These are phyloP conservation scores for Alternaria gaisen DNA, from an alignment of 2,329 filamentous ascomycete species.

Conservation along the genomic window DNA sequence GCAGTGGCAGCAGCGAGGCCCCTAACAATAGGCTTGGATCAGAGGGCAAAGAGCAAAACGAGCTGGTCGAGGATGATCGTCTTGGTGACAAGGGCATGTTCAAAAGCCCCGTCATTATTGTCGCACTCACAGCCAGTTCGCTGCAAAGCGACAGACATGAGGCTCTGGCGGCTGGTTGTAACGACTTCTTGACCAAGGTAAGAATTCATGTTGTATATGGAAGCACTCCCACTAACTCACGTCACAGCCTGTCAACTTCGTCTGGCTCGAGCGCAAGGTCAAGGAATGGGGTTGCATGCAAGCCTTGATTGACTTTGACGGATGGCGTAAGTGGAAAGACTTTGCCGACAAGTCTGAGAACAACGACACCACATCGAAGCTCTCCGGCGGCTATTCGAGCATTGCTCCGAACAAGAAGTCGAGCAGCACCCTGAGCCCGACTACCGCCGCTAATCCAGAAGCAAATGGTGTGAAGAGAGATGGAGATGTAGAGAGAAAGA, in stretches of 20 bases:
- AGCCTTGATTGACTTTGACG: constrained; percentile 96
- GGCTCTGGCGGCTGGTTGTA: constrained; percentile 92
- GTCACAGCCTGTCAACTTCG: constrained; percentile 88
- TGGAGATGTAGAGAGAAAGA: constrained; percentile 43
- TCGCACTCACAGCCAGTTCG: constrained; percentile 92
- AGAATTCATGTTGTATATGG: constrained; percentile 27
- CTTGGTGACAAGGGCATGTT: constrained; percentile 74
- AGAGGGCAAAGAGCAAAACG: constrained; percentile 47
- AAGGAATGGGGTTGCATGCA: constrained; percentile 99
- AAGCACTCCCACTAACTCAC: constrained; percentile 28
- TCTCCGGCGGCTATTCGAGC: constrained; percentile 44
- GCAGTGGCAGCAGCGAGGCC: constrained; percentile 58
- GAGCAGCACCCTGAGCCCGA: constrained; percentile 23
- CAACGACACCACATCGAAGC: constrained; percentile 46
- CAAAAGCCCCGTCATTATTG: constrained; percentile 97
- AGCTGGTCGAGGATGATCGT: constrained; percentile 69
- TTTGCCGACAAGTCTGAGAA: constrained; percentile 59
- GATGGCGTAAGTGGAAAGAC: constrained; percentile 97
- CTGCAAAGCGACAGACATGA: constrained; percentile 95
- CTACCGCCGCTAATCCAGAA: constrained; percentile 24
- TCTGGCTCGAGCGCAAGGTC: constrained; percentile 96
- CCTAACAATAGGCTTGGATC: constrained; percentile 48
- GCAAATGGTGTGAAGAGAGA: constrained; percentile 37
- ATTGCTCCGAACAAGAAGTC: constrained; percentile 40
- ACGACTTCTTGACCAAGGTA: constrained; percentile 98